Base-by-base conservation (phyloP, 169 alveolate genomes). In the Eimeria mitis region DNA sequence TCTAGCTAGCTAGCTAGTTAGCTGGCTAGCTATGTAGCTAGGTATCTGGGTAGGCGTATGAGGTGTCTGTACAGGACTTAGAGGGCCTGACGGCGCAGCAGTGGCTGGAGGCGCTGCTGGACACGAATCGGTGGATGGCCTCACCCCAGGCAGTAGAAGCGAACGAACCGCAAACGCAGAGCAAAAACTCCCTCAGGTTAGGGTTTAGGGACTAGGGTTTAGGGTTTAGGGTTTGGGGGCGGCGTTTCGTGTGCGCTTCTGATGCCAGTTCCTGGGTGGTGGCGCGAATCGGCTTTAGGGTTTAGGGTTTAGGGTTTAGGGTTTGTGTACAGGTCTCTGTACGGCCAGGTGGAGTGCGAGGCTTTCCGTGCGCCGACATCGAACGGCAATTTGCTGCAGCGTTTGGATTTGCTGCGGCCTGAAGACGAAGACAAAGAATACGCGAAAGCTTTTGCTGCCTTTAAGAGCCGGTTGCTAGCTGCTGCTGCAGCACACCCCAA, bases 321-420 rank as follows among this genome's bases (percentile, higher is more conserved):
- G 61, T 76, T 40, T 76, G 56, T n/a, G 28, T n/a, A 2, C 56
- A 75, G 95, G 71, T 73, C 95, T 3, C 56, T 94, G 68, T 94
- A 94, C n/a, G 59, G 47, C 14, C 40, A 44, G 44, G 76, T 94
- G 19, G 89, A 94, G 25, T 87, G 96, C 49, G 49, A 70, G 42
- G 92, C 95, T 28, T 56, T 94, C 42, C 89, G 89, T 4, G 96
- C 96, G 7, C 96, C 96, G 8, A 44, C 96, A 4, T n/a, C 89
- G 1, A 37, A 40, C 14, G 94, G 84, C 61, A 59, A 84, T 37
- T 71, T 81, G 89, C 84, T 94, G 89, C 96, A 94, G 95, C 89
- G 95, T 16, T 70, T 94, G 63, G 96, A 94, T 56, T 54, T 61
- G 56, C 85, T 94, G 85, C 73, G 40, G 42, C 81, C 61, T 19